Evolutionary conservation across 2,329 filamentous ascomycete species (phyloP), one percentile per base, ranked within the genome.

Genomic region (Claviceps arundinis): DNA sequence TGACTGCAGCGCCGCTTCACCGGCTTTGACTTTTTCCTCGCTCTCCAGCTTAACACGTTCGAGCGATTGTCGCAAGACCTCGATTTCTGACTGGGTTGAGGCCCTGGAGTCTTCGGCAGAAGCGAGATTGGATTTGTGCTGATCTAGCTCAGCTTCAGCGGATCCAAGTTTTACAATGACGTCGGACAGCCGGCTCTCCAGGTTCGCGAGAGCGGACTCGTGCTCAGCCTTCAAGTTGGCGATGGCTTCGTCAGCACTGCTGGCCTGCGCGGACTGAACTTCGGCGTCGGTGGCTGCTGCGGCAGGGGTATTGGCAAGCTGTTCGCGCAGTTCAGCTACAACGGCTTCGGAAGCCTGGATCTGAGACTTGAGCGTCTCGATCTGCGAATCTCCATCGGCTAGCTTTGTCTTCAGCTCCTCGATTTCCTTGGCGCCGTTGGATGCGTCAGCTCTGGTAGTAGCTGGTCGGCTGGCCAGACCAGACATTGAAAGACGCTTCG

Each of bases 331-430:
- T 57, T 78, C 72, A 2, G 71, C 61, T 51, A 83, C 71, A 59
- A 76, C 81, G 49, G 73, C 74, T 60, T 81, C 70, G 0, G 77
- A 79, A 8, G 73, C 65, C 53, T 73, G 67, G 48, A 84, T 73
- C 58, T 83, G 75, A 5, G 70, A 68, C 62, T 78, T 80, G 34
- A 84, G 71, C 13, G 74, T 65, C 51, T 76, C 72, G 9, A 83
- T 75, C 60, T 81, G 76, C 6, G 72, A 64, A 59, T 83, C 78
- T 56, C 77, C 80, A 37, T 77, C 72, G 4, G 71, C 69, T 22
- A 84, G 69, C 65, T 82, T 81, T 7, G 70, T 64, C 68, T 80
- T 83, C 44, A 84, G 70, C 46, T 79, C 74, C 48, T 83, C 80
- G 3, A 78, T 67, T 59, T 80, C 78, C 65, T 79, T 82, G 19